Conservation (phyloP, 2,329 filamentous ascomycete species). For the Penicillium corylophilum region DNA sequence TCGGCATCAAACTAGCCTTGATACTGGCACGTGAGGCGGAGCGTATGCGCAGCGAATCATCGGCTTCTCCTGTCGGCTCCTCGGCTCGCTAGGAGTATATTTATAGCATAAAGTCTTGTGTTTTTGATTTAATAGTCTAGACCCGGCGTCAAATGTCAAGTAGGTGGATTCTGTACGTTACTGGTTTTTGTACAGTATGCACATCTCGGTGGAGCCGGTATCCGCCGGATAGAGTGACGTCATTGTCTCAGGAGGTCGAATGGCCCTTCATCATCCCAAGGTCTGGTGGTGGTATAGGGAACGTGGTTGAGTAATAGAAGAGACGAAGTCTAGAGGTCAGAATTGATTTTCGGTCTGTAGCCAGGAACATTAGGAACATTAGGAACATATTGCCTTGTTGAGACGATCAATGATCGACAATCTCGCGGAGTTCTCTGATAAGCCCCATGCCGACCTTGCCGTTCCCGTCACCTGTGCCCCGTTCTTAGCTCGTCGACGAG, state of each 20-base stretch:
- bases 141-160: neutral
- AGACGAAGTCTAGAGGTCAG: neutral
- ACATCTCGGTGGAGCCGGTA: constrained; percentile 4
- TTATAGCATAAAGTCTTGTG: neutral
- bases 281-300: neutral
- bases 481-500: constrained; percentile 2
- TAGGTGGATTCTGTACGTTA: neutral
- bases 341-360: no score
- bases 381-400: neutral
- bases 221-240: constrained; percentile 15
- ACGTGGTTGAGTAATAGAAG: neutral
- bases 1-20: constrained; percentile 37
- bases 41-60: constrained; percentile 4
- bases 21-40: constrained; percentile 25
- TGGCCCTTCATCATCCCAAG: neutral
- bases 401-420: neutral
- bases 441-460: constrained; percentile 18
- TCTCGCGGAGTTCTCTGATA: neutral
- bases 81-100: neutral
- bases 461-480: constrained; percentile 11
- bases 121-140: neutral
- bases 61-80: constrained; percentile 1
- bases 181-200: neutral
- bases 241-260: neutral
- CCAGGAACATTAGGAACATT: no score